Conservation (phyloP, 768 basidiomycete species). For the Phylloporus sp. region DNA sequence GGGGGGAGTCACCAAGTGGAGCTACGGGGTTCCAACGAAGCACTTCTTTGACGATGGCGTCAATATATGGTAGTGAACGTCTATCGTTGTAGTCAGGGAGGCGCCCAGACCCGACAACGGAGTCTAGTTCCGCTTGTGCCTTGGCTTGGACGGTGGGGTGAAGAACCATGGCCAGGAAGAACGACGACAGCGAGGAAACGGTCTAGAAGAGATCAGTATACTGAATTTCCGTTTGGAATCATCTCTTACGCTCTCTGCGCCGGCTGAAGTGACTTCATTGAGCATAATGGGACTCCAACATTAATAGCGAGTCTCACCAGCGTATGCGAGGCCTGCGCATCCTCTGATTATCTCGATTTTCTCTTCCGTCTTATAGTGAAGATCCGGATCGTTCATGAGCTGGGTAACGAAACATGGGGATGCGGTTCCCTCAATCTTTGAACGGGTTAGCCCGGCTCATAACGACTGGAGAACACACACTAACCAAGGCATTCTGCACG, state of each 20-base stretch:
- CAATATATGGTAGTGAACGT: constrained; percentile 22
- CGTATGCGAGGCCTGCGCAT: constrained; percentile 45
- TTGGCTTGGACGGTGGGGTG: constrained; percentile 27
- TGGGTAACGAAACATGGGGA: constrained; percentile 30
- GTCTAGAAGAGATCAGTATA: constrained; percentile 16
- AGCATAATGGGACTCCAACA: constrained; percentile 1
- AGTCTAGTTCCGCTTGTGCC: constrained; percentile 27
- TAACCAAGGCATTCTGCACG: constrained; percentile 37
- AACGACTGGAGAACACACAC: neutral
- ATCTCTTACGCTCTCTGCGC: constrained; percentile 34
- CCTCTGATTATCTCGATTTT: constrained; percentile 35
- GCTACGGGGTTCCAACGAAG: constrained; percentile 32
- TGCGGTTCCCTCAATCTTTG: constrained; percentile 22
- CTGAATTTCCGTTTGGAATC: neutral
- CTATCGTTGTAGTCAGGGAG: constrained; percentile 31
- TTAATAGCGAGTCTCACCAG: constrained; percentile 28
- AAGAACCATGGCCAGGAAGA: constrained; percentile 30
- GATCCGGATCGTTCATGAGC: constrained; percentile 24
- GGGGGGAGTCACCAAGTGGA: constrained; percentile 27
- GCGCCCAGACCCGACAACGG: constrained; percentile 24
- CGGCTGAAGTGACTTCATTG: constrained; percentile 27
- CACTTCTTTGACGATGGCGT: constrained; percentile 29
- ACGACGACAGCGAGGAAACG: constrained; percentile 28
- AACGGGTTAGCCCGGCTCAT: neutral
- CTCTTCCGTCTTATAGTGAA: constrained; percentile 12